Base-by-base conservation (phyloP, 768 basidiomycete species). In the Lactarius deliciosus region DNA sequence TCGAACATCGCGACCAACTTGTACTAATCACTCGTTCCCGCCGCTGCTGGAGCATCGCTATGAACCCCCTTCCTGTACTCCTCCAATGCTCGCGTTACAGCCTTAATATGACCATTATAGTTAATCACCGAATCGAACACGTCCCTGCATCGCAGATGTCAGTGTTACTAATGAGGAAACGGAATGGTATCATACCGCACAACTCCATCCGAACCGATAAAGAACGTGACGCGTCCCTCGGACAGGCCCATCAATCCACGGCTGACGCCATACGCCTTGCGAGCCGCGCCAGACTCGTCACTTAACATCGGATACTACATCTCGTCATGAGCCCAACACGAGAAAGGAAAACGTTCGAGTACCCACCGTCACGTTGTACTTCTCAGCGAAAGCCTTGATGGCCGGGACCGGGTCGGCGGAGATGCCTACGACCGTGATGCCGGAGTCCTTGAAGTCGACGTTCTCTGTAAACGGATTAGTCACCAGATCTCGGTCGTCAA, bases 301-400 rank as follows among this genome's bases (percentile, higher is more conserved):
- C 89, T 91, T 70, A 95, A 77, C 28, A 94, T 83, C 4, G 91
- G 91, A 76, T 90, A 94, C 89, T 91, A 66, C 11, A 13, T 13
- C 50, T 18, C 45, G 20, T 41, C 50, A 20, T 56, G 59, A 59
- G 55, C 20, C 40, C 56, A 18, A 50, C 25, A 45, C n/a, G 60
- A 54, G 47, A 28, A 32, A 28, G 57, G 10, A 60, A 36, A 41
- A 20, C 32, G 28, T 55, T 2, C 8, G 8, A 22, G 25, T 28
- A 76, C 82, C 74, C 72, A 89, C 90, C 4, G 84, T 84, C 64
- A 92, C 76, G 57, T 85, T 83, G 65, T 91, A 72, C 69, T 87
- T 86, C 70, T 90, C 87, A 9, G 86, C 90, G 74, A 93, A 94
- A 7, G 78, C 72, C 75, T 87, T 88, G 76, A 94, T 90, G 70